phyloP scores from a whole-genome alignment of 768 basidiomycete genomes.

The Lyophyllum atratum region DNA sequence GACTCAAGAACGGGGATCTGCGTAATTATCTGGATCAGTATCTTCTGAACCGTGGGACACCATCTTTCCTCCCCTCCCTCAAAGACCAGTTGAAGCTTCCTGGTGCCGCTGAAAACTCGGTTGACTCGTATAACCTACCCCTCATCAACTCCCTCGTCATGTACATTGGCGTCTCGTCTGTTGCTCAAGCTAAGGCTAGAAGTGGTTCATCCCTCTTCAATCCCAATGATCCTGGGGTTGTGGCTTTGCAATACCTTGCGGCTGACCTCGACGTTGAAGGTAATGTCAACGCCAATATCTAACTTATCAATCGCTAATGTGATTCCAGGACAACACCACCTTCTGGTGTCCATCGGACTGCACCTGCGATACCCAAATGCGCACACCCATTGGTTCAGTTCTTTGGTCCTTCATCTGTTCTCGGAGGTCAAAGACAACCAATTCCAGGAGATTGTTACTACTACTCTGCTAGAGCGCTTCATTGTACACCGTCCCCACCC shows the following conservation, averaged over 20 bases:
- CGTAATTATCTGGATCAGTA: slow-evolving; percentile 81
- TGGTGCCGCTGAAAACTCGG: slow-evolving; percentile 41
- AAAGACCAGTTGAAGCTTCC: slow-evolving; percentile 72
- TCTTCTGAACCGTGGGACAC: slow-evolving; percentile 73
- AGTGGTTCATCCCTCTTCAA: slow-evolving; percentile 84
- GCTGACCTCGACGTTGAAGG: slow-evolving; percentile 90
- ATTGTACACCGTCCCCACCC: slow-evolving; percentile 95
- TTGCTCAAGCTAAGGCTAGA: slow-evolving; percentile 84
- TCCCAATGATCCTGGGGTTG: slow-evolving; percentile 80
- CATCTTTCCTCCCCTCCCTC: slow-evolving; percentile 73
- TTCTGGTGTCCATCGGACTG: slow-evolving; percentile 89
- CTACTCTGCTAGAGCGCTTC: slow-evolving; percentile 90
- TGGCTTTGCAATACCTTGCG: slow-evolving; percentile 81
- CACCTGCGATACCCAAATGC: slow-evolving; percentile 98
- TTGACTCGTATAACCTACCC: slow-evolving; percentile 81
- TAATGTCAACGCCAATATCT: slow-evolving; percentile 31
- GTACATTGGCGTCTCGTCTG: slow-evolving; percentile 93
- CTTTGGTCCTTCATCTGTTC: slow-evolving; percentile 87
- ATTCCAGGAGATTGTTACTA: slow-evolving; percentile 82
- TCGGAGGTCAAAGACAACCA: slow-evolving; percentile 73
- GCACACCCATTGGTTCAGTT: slow-evolving; percentile 98
- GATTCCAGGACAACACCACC: slow-evolving; percentile 89
- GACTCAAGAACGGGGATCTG: slow-evolving; percentile 80
- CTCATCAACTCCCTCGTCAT: slow-evolving; percentile 93
- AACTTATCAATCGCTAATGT: not conserved